These are phyloP conservation scores for Cymodocea nodosa DNA, from an alignment of 116 monocot species.

Conservation along the genomic window DNA sequence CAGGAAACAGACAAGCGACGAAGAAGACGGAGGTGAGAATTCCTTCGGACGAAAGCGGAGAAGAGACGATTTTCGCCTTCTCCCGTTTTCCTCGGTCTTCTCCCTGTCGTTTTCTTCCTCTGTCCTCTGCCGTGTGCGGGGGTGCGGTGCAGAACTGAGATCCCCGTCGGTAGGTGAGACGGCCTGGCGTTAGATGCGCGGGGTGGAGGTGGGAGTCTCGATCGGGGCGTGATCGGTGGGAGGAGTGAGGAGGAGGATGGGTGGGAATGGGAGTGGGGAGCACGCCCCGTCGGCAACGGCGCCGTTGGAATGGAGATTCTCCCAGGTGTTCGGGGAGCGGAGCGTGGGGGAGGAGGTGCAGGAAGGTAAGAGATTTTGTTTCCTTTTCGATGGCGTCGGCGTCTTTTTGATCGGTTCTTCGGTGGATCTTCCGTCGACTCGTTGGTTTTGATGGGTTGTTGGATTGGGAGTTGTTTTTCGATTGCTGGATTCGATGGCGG, in stretches of 20 bases:
- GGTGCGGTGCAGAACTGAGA: too few relatives aligned
- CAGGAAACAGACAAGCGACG: too few relatives aligned
- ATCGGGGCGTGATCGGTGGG: neutral
- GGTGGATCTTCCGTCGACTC: neutral
- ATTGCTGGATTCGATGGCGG: neutral
- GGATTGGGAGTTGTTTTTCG: neutral
- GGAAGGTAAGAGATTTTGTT: constrained; percentile 29
- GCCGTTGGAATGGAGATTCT: constrained; percentile 74
- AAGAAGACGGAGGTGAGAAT: too few relatives aligned
- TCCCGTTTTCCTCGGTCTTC: too few relatives aligned
- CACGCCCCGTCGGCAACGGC: constrained; percentile 3
- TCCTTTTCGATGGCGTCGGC: neutral
- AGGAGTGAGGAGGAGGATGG: neutral
- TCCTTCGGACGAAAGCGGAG: neutral
- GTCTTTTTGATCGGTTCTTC: neutral
- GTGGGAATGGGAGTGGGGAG: neutral
- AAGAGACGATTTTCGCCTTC: neutral
- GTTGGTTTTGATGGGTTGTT: neutral
- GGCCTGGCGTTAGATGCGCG: neutral
- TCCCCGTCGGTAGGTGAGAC: neutral
- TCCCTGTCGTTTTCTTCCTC: too few relatives aligned
- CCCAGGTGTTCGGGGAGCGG: constrained; percentile 86
- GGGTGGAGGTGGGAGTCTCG: neutral
- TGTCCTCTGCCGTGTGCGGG: too few relatives aligned
- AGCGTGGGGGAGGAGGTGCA: constrained; percentile 72